Percentiles rank a stretch among this genome's conserved stretches.
These are phyloP conservation scores for Penicillium olsonii DNA, from an alignment of 2,329 filamentous ascomycete genomes.

Conservation along the genomic window DNA sequence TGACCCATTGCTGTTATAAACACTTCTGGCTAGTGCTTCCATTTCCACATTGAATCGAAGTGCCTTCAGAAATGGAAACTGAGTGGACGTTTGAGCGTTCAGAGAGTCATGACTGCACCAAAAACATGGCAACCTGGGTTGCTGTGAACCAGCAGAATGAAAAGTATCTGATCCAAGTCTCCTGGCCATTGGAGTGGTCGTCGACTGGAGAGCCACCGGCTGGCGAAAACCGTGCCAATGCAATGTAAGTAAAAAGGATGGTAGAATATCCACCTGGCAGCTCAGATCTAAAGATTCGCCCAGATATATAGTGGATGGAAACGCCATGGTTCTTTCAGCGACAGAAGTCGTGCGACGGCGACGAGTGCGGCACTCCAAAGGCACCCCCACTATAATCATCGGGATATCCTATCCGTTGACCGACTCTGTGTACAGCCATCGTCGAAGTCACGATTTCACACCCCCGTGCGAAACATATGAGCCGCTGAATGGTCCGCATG, in stretches of 20 bases:
- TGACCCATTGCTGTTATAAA: neutral
- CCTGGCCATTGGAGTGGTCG: conserved; percentile 29
- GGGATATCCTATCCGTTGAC: conserved; percentile 28
- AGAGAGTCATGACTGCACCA: conserved; percentile 1
- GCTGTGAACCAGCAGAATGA: conserved; percentile 5
- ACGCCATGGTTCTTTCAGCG: conserved; percentile 30
- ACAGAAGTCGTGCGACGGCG: conserved; percentile 27
- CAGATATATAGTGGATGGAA: conserved; percentile 32
- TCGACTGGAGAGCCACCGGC: conserved; percentile 1
- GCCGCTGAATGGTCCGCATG: conserved; percentile 29
- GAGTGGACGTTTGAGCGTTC: conserved; percentile 14
- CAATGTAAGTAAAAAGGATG: conserved; percentile 18
- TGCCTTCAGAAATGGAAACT: neutral
- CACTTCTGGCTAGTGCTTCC: neutral
- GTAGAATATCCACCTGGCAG: neutral
- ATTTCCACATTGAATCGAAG: too few relatives aligned
- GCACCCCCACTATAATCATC: conserved; percentile 25
- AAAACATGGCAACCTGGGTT: conserved; percentile 17
- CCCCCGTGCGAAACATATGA: conserved; percentile 23
- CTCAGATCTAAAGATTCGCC: neutral
- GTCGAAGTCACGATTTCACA: conserved; percentile 22
- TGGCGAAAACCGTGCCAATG: conserved; percentile 8
- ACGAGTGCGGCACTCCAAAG: conserved; percentile 9
- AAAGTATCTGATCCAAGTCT: conserved; percentile 26
- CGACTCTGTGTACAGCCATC: conserved; percentile 22